A percentile compares a stretch with the other conserved stretches of the same genome.
Conservation (phyloP, 1,284 basidiomycete species). For the Cryptococcus neoformans region DNA sequence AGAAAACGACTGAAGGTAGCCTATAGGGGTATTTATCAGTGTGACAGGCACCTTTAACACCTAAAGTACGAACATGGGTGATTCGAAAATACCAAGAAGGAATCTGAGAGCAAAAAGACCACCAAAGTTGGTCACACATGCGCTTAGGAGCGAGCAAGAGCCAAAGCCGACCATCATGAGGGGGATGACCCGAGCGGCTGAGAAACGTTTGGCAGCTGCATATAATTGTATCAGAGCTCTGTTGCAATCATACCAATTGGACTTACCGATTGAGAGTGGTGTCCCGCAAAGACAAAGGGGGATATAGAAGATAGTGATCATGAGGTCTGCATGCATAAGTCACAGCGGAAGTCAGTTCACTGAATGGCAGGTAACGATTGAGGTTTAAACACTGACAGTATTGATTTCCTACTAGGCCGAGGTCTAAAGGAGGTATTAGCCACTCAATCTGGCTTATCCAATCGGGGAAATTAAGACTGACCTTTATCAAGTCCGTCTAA, state of each 20-base stretch:
- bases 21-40: neutral
- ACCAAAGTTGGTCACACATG: conserved; percentile 18
- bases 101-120: conserved; percentile 14
- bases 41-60: neutral
- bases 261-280: conserved; percentile 50
- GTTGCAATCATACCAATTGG: neutral
- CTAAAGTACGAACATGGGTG: conserved; percentile 5
- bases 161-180: conserved; percentile 57
- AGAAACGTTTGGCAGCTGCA: conserved; percentile 52
- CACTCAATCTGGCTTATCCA: neutral
- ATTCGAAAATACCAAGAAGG: conserved; percentile 17
- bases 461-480: neutral
- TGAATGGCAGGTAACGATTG: neutral
- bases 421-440: conserved; percentile 23
- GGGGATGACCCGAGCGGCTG: conserved; percentile 54
- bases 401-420: conserved; percentile 21
- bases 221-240: neutral
- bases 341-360: neutral
- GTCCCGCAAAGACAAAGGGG: conserved; percentile 50
- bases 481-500: conserved; percentile 51
- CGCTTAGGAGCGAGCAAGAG: conserved; percentile 22
- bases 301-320: conserved; percentile 18
- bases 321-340: conserved; percentile 6
- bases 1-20: conserved; percentile 43
- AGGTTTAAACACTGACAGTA: conserved; percentile 10